Evolutionary conservation across 2,329 filamentous ascomycete species (phyloP), one percentile per base, ranked within the genome.

Genomic region (Arthroderma sp.): DNA sequence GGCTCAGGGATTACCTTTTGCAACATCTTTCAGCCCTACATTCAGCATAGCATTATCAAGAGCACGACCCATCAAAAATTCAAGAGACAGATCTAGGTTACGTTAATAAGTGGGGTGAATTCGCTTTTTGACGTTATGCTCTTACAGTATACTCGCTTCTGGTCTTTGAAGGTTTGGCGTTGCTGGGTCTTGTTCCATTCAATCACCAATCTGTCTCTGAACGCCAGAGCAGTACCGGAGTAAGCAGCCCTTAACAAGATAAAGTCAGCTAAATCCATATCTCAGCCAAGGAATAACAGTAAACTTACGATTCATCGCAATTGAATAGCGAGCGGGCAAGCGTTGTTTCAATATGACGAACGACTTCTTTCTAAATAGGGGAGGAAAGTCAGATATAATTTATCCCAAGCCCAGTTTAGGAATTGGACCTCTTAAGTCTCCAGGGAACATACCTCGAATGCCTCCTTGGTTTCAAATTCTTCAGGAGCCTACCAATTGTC

Each of bases 141-240:
- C 71, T 53, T 67, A 79, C 75, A 98, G 70, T 98, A 98, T 55
- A 98, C 77, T 49, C 91, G 80, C 75, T 98, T 98, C 66, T 79
- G 80, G 61, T 96, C 91, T 46, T 77, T 74, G 57, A 84, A 86
- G 0, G 89, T 95, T 67, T 98, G 91, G 49, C 82, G 81, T 70
- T 98, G 91, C 70, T 98, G 91, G 39, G 91, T 98, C 67, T 82
- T 87, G 70, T 96, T 98, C 91, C 91, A 98, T 55, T 94, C 86
- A 51, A 91, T 81, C 58, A 98, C 81, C 60, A 98, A 72, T 43
- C 87, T 81, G 63, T 98, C 89, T 58, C 91, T 79, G 68, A 98
- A 89, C 28, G 91, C 89, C 57, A 98, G 70, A 52, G 86, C 85
- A 37, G 88, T 86, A 52, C 89, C 91, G 5, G 84, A 79, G 65